A percentile compares a stretch with the other conserved stretches of the same genome.
Evolutionary conservation across 441 rosid genomes (phyloP).

Genomic region (Jatropha multifida): DNA sequence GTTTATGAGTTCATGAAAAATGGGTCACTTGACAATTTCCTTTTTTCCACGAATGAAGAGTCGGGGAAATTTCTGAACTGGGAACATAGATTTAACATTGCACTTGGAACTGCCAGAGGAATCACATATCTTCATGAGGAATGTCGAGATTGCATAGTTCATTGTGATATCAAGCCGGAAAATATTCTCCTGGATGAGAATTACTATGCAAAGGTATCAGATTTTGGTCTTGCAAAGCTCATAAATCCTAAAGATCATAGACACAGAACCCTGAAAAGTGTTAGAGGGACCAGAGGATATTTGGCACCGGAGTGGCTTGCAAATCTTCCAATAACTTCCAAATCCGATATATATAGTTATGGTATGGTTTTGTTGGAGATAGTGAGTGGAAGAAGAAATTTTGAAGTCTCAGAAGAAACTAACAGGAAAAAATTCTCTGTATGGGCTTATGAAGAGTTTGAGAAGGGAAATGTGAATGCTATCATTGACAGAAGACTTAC

Average conservation of each 20-base stretch:
- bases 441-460: conserved; percentile 68
- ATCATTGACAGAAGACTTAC: conserved; percentile 48
- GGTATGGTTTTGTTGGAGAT: conserved; percentile 67
- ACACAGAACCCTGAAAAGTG: conserved; percentile 40
- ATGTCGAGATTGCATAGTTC: conserved; percentile 63
- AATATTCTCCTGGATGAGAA: conserved; percentile 64
- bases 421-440: conserved; percentile 44
- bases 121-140: conserved; percentile 68
- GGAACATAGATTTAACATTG: conserved; percentile 45
- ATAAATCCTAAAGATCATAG: conserved; percentile 46
- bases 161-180: conserved; percentile 68
- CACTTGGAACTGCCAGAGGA: conserved; percentile 64
- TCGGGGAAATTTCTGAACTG: conserved; percentile 44
- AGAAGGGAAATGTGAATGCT: conserved; percentile 37
- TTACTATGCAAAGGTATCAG: conserved; percentile 56
- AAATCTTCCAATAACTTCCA: conserved; percentile 60
- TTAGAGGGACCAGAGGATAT: conserved; percentile 64
- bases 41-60: conserved; percentile 39
- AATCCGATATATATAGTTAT: conserved; percentile 60
- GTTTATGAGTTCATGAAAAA: conserved; percentile 76
- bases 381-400: conserved; percentile 58
- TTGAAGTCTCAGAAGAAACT: conserved; percentile 48
- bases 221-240: conserved; percentile 68
- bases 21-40: conserved; percentile 62
- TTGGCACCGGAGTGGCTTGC: conserved; percentile 72